Evolutionary conservation across 23 red algal genomes (phyloP), one percentile per base, ranked within the genome.

Genomic region (Gracilaria domingensis): DNA sequence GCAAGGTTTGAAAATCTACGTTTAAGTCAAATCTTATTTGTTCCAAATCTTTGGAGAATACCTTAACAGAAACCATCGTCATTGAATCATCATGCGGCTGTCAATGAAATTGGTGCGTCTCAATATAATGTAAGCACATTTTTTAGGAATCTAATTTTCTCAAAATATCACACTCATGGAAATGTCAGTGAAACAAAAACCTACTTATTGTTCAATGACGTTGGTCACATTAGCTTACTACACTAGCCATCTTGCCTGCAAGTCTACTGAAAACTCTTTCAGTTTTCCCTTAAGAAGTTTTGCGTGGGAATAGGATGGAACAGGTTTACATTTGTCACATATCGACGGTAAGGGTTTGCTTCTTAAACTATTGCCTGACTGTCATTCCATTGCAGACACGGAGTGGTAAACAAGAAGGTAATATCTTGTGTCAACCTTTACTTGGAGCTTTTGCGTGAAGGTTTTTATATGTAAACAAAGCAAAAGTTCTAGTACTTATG

Each of bases 11-110:
- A 33, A 49, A 36, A 24, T 12, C 9, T 26, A 25, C 4, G 12
- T 23, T 44, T 1, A 74, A 75, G 39, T 87, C 67, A 44, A 74
- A 71, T 37, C 75, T 73, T 87, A 36, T 87, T 24, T 87, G 83
- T 35, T 87, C 83, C 25, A 35, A 73, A 51, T 73, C 64, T 54
- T 26, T 64, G 32, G 20, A 87, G 9, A 56, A n/a, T n/a, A n/a
- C n/a, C n/a, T n/a, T n/a, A n/a, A n/a, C n/a, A n/a, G n/a, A n/a
- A n/a, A n/a, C n/a, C n/a, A n/a, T n/a, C n/a, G n/a, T n/a, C n/a
- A n/a, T n/a, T n/a, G n/a, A n/a, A n/a, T n/a, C n/a, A n/a, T n/a
- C n/a, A n/a, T n/a, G n/a, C n/a, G n/a, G n/a, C n/a, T n/a, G n/a
- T n/a, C n/a, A n/a, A n/a, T n/a, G n/a, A n/a, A n/a, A n/a, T n/a